phyloP scores from a whole-genome alignment of 352 stramenopile genomes.

The Phytophthora pseudosyringae region DNA sequence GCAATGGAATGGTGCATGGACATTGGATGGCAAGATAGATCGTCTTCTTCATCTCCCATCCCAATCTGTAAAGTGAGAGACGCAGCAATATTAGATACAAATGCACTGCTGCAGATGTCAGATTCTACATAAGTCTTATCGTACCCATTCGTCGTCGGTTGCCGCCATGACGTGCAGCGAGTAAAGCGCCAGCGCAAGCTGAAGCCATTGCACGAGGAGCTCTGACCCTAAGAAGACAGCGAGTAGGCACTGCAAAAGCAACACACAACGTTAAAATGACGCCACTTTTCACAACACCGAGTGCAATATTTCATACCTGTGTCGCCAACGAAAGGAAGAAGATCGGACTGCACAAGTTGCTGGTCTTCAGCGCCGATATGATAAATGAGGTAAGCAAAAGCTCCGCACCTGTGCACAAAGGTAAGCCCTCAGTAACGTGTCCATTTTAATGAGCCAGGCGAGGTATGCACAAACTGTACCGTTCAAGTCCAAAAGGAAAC shows the following conservation, averaged over 20 bases:
- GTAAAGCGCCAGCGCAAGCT: constrained; percentile 84
- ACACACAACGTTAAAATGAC: constrained; percentile 1
- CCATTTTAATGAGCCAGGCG: neutral
- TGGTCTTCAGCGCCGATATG: constrained; percentile 86
- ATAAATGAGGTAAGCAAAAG: constrained; percentile 87
- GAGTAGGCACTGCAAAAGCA: constrained; percentile 62
- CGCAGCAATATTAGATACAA: constrained; percentile 2
- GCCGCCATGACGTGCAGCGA: constrained; percentile 81
- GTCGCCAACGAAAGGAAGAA: constrained; percentile 85
- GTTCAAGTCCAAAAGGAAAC: constrained; percentile 90
- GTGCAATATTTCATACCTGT: constrained; percentile 47
- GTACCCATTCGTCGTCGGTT: constrained; percentile 82
- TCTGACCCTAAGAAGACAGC: constrained; percentile 85
- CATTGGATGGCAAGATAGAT: constrained; percentile 58
- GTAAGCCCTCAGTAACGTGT: neutral
- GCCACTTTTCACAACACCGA: neutral
- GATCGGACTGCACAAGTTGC: constrained; percentile 82
- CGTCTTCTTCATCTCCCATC: constrained; percentile 68
- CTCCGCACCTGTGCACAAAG: constrained; percentile 64
- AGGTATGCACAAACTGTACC: constrained; percentile 44
- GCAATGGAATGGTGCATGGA: constrained; percentile 77
- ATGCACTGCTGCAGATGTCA: no score
- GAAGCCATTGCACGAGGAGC: constrained; percentile 85
- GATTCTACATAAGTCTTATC: constrained; percentile 21
- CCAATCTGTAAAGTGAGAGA: constrained; percentile 45